These are phyloP conservation scores for Fonsecaea pugnacius DNA, from an alignment of 2,329 filamentous ascomycete species.

Conservation along the genomic window DNA sequence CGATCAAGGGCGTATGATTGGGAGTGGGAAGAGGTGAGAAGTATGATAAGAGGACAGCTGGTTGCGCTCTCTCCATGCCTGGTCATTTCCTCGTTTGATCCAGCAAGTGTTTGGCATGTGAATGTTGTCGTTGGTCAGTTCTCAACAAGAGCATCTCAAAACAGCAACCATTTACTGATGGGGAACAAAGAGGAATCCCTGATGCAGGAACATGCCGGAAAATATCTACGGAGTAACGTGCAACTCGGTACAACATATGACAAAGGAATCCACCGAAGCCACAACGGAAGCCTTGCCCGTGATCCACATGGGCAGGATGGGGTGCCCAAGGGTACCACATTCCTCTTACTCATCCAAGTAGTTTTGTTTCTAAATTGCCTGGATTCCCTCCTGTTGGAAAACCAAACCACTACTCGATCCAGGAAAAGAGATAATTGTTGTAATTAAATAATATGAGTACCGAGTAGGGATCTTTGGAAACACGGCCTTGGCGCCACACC, in stretches of 20 bases:
- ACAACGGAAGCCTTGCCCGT: background rate
- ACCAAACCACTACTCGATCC: background rate
- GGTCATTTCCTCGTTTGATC: background rate
- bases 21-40: background rate
- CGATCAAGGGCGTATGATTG: background rate
- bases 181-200: background rate
- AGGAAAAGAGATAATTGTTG: too few species aligned
- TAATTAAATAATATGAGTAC: too few species aligned
- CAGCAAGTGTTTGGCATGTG: background rate
- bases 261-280: too few species aligned
- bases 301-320: background rate
- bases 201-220: slow-evolving; percentile 1
- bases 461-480: background rate
- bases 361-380: background rate
- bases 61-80: background rate
- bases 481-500: background rate
- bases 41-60: background rate
- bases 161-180: background rate
- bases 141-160: background rate
- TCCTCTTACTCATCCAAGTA: background rate
- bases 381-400: background rate
- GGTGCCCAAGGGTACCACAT: background rate
- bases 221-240: too few species aligned
- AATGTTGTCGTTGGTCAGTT: background rate
- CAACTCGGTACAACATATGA: too few species aligned